A percentile compares a stretch with the other conserved stretches of the same genome.
Conservation (phyloP, 805 yeast species). For the Candida peoriensis region DNA sequence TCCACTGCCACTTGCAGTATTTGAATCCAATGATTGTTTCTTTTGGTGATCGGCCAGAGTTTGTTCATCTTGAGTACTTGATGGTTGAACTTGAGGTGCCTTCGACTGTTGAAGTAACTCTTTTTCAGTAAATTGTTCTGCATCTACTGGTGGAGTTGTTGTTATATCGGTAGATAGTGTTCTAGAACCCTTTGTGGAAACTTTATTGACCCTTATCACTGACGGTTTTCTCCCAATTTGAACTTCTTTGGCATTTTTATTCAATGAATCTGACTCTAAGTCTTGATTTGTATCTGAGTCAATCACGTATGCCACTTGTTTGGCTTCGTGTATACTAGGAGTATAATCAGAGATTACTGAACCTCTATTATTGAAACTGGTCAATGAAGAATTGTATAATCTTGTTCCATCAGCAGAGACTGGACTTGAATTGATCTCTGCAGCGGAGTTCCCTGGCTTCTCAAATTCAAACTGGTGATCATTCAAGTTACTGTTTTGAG, state of each 20-base stretch:
- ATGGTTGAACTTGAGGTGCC: too few relatives aligned
- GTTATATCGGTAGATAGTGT: not conserved
- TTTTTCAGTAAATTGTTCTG: too few relatives aligned
- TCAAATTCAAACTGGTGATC: constrained; percentile 7
- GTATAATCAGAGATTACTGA: constrained; percentile 25
- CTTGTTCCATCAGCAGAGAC: not conserved
- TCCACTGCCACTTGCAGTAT: constrained; percentile 6
- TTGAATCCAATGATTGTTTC: constrained; percentile 4
- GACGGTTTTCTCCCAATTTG: constrained; percentile 13
- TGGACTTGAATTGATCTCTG: too few relatives aligned
- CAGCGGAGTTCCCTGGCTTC: not conserved
- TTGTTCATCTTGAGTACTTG: too few relatives aligned
- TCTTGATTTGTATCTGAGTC: constrained; percentile 7
- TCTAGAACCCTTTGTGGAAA: constrained; percentile 6
- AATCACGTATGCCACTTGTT: constrained; percentile 15
- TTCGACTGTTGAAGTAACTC: not conserved
- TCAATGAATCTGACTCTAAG: not conserved
- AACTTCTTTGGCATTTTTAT: not conserved
- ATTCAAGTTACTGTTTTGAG: too few relatives aligned
- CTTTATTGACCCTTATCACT: constrained; percentile 15
- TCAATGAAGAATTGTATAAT: not conserved
- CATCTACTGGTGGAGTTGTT: not conserved
- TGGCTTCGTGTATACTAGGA: constrained; percentile 22
- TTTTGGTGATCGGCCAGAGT: constrained; percentile 4
- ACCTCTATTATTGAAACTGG: constrained; percentile 11